Conservation (phyloP, 83 land plant species). For the Thuja plicata region DNA sequence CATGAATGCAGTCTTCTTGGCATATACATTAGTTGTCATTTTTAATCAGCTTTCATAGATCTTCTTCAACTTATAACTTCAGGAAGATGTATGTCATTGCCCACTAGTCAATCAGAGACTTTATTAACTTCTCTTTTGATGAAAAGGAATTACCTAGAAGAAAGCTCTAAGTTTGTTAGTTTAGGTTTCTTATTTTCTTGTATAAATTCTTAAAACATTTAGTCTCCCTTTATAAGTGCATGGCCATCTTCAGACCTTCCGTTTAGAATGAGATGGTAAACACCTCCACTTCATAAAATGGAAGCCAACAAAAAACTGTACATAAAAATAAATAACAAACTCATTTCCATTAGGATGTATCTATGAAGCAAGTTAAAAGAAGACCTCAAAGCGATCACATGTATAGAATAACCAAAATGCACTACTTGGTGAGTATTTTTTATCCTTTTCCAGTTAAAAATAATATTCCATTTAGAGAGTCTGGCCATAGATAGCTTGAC, state of each 20-base stretch:
- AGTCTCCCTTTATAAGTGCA: background rate
- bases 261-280: background rate
- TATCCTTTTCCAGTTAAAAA: background rate
- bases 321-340: background rate
- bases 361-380: background rate
- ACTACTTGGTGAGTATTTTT: background rate
- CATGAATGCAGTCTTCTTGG: no score
- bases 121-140: background rate
- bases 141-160: background rate
- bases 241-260: background rate
- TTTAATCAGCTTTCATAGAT: no score
- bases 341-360: background rate
- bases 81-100: background rate
- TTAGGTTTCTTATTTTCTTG: background rate
- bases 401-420: background rate
- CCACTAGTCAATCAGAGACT: background rate
- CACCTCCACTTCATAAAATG: background rate
- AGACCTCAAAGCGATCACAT: background rate
- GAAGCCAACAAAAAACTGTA: background rate
- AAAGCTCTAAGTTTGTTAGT: background rate
- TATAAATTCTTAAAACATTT: background rate
- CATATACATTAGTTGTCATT: no score
- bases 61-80: no score
- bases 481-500: no score
- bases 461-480: background rate